These are phyloP conservation scores for Euphorbia lathyris DNA, from an alignment of 345 rosid genomes.

Conservation along the genomic window DNA sequence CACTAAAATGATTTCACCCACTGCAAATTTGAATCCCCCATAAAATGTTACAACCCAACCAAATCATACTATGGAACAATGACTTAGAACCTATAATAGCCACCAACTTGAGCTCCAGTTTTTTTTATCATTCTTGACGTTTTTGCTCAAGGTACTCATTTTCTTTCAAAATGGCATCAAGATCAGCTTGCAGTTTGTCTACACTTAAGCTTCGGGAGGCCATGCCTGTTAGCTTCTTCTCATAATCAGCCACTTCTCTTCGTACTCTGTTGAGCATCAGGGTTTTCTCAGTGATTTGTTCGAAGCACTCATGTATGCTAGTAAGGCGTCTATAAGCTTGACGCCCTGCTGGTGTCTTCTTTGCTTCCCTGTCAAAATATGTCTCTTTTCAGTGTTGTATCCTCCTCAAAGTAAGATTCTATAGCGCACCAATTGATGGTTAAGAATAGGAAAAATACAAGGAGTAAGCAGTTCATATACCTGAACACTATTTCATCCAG, in stretches of 20 bases:
- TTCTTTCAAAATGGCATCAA: constrained; percentile 53
- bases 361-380: constrained; percentile 59
- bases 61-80: background rate
- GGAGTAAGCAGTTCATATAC: constrained; percentile 31
- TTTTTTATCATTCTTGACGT: constrained; percentile 14
- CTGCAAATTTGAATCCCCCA: background rate
- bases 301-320: constrained; percentile 67
- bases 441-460: background rate
- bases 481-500: constrained; percentile 77
- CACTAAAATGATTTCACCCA: background rate
- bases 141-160: constrained; percentile 48
- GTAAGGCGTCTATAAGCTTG: constrained; percentile 72
- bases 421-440: background rate
- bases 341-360: constrained; percentile 55
- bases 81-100: background rate
- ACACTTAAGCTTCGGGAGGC: constrained; percentile 48
- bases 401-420: background rate
- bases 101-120: background rate
- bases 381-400: constrained; percentile 11
- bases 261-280: constrained; percentile 55
- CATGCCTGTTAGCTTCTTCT: constrained; percentile 65
- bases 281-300: constrained; percentile 63
- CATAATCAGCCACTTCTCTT: constrained; percentile 64
- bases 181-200: constrained; percentile 58
- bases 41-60: constrained; percentile 5